Evolutionary conservation across 345 rosid genomes (phyloP), one percentile per base, ranked within the genome.

Genomic region (Dipteronia sinensis): DNA sequence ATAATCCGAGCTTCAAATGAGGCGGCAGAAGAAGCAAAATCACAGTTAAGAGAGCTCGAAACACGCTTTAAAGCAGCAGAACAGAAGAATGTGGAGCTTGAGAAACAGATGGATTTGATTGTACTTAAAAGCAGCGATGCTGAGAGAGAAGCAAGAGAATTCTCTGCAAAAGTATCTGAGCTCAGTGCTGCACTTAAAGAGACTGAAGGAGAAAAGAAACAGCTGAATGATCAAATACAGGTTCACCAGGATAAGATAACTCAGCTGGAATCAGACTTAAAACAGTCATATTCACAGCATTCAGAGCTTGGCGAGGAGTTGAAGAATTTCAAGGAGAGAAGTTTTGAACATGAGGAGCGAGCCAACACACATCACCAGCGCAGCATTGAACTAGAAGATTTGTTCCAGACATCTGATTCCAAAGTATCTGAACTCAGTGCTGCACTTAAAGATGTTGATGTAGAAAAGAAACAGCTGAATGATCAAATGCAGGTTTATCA

Each of bases 11-110:
- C 88, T 69, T 91, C 90, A 66, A 88, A 72, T 58, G 89, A 84
- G 82, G 90, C 85, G 77, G 92, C 89, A 69, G 94, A 94, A 78
- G 89, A 86, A 76, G 88, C 95, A 78, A 86, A 88, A 69, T 76
- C 88, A 61, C 88, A 87, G 83, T 56, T 90, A 77, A 84, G 89
- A 81, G 98, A 91, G 85, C 88, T 91, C 49, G 95, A 96, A 84
- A 69, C 79, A 10, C 86, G 82, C 56, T 83, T 89, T 73, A 71
- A 83, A 69, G 92, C 91, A 61, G 87, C 89, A 46, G 97, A 93
- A 82, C 90, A 91, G 84, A 90, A 80, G 87, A 94, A 81, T 34
- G 84, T 85, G 73, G 97, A 92, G 89, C 89, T 94, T 77, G 92
- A 96, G 80, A 88, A 89, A 81, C 93, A 90, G 75, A 67, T 89